Evolutionary conservation across 129 eudicot genomes (phyloP), one percentile per base, ranked within the genome.

Genomic region (Kitagawia praeruptora): DNA sequence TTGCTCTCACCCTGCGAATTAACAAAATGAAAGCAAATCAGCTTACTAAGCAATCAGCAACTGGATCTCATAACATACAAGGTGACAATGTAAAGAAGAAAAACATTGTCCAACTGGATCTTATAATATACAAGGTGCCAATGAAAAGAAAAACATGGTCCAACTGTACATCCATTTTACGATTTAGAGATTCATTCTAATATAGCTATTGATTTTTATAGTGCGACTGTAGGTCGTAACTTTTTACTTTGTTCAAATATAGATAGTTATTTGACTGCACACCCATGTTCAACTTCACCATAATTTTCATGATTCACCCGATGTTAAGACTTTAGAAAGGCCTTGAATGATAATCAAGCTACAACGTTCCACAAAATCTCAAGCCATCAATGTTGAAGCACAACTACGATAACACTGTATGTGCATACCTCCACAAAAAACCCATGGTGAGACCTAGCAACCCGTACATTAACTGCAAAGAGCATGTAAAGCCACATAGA

Each of bases 371-470:
- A 73, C 37, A 23, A n/a, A 41, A 19, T 40, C 45, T 7, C 10
- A 61, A 61, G 10, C 34, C 12, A 61, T 15, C 69, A 25, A 25
- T 9, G 34, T 61, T 61, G 10, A 61, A 25, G 31, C 11, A 61
- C 31, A 58, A 58, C 34, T 61, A n/a, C 4, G 9, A 25, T 61
- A 2, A 61, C 2, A 56, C 47, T 40, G 12, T 6, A 69, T 66
- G 56, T 76, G 69, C 79, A 77, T 89, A 93, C 97, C 94, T 92
- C 98, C 98, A 95, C 76, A 92, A 80, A 74, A 88, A 87, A n/a
- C 96, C 97, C 97, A 95, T 95, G 14, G 97, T 82, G 42, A 95
- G 86, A 84, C 98, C 97, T 83, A 92, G 90, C 71, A 95, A 78
- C 46, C 97, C 98, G 38, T 94, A 96, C 90, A 85, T 78, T 77